Percentiles rank a stretch among this genome's conserved stretches.
Conservation (phyloP, 2,329 filamentous ascomycete genomes). For the Apiospora hydei region DNA sequence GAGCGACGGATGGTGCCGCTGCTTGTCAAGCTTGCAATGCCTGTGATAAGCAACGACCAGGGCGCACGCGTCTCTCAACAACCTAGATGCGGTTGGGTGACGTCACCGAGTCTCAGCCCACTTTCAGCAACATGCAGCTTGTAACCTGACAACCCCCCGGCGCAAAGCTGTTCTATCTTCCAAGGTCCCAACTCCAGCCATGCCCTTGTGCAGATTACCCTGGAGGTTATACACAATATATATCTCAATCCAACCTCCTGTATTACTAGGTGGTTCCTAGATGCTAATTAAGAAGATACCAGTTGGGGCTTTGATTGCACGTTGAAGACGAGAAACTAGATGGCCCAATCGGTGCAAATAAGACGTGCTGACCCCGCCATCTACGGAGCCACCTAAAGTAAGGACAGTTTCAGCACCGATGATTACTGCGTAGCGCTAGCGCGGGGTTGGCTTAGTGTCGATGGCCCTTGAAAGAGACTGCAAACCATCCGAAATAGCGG, state of each 20-base stretch:
- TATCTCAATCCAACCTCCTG: neutral
- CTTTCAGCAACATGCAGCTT: slow-evolving; percentile 3
- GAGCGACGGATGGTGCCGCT: neutral
- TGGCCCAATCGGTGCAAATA: neutral
- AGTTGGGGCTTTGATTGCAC: neutral
- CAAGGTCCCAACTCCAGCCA: neutral
- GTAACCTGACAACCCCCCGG: neutral
- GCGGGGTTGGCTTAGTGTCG: neutral
- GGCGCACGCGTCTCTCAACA: slow-evolving; percentile 1
- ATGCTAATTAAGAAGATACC: neutral
- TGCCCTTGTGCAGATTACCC: neutral
- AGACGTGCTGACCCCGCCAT: slow-evolving; percentile 11
- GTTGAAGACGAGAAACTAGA: neutral
- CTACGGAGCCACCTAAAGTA: neutral
- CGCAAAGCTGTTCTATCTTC: neutral
- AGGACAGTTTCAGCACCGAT: neutral
- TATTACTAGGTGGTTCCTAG: too few relatives aligned
- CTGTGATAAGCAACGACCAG: neutral
- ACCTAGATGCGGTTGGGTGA: neutral
- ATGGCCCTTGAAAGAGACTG: slow-evolving; percentile 3
- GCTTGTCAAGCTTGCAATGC: neutral
- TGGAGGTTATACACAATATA: neutral
- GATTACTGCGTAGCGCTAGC: neutral
- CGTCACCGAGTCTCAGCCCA: slow-evolving; percentile 17
- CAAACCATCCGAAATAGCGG: neutral